Percentiles rank a stretch among this genome's conserved stretches.
phyloP scores from a whole-genome alignment of 305 asterid genomes.

The Fraxinus nigra region DNA sequence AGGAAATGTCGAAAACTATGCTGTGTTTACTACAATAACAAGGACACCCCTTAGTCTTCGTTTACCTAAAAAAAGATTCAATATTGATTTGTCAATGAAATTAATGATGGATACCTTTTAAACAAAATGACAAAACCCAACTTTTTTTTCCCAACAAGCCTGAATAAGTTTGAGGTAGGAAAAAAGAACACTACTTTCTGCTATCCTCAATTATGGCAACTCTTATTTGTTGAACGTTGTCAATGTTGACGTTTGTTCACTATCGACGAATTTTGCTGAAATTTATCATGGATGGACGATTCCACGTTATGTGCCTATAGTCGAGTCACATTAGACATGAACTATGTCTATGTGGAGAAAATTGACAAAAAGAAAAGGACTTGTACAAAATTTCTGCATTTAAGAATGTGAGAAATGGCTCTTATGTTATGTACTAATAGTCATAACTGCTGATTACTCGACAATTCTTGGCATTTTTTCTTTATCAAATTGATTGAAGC shows the following conservation, averaged over 20 bases:
- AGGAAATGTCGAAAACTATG: neutral
- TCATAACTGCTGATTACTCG: neutral
- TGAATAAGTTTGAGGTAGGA: neutral
- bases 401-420: neutral
- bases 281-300: neutral
- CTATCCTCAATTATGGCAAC: neutral
- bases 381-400: too few species aligned
- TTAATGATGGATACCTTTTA: conserved; percentile 11
- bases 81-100: neutral
- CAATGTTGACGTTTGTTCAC: neutral
- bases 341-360: neutral
- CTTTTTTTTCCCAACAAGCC: conserved; percentile 3
- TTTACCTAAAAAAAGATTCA: neutral
- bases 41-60: neutral
- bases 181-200: neutral
- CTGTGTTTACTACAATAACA: neutral
- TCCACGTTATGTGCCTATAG: too few species aligned
- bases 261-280: neutral
- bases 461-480: neutral
- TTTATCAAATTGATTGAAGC: neutral
- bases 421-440: neutral
- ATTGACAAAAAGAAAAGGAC: too few species aligned
- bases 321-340: neutral
- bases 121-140: conserved; percentile 22
- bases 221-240: neutral